Base-by-base conservation (phyloP, 2,329 filamentous ascomycete genomes). In the Coniella lustricola region DNA sequence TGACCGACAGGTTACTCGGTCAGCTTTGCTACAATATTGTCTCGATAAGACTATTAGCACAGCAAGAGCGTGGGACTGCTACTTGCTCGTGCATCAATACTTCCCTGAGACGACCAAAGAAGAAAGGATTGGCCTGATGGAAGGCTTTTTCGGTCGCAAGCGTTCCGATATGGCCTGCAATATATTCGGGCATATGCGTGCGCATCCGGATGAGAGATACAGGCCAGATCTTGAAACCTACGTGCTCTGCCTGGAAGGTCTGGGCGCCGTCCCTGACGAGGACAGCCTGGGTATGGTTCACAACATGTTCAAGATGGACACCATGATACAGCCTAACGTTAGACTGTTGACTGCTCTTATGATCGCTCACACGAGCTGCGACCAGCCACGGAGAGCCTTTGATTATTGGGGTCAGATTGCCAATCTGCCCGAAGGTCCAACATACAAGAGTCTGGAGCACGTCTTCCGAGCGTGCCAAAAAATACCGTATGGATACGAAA, bases 271-370 rank as follows among this genome's bases (percentile, higher is more conserved):
- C 36, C 73, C 73, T 8, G 81, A 86, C 57, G 60, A 68, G 1
- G 81, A 87, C 48, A 82, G 81, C 36, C 69, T 96, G 17, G 79
- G 82, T 50, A 79, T 85, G 53, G 79, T 95, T 2, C 86, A 95
- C 69, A 95, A 96, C 62, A 91, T 95, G 80, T 75, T 96, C 56
- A 97, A 95, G 68, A 83, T 96, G 64, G 93, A 98, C 64, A 76
- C 83, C n/a, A 78, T 80, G 36, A 76, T 97, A 33, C 82, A 90
- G 57, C 76, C 84, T 4, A 82, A 78, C 57, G 97, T 91, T 0
- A 74, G 72, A 48, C 72, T 97, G 2, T 81, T 85, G 57, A 97
- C 95, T 59, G 82, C 85, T 0, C 71, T 97, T 42, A 95, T 98
- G 82, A 74, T 93, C 12, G 90, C 88, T 0, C 91, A 95, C 61